Base-by-base conservation (phyloP, 2,329 filamentous ascomycete genomes). In the Didymella arachidicola region DNA sequence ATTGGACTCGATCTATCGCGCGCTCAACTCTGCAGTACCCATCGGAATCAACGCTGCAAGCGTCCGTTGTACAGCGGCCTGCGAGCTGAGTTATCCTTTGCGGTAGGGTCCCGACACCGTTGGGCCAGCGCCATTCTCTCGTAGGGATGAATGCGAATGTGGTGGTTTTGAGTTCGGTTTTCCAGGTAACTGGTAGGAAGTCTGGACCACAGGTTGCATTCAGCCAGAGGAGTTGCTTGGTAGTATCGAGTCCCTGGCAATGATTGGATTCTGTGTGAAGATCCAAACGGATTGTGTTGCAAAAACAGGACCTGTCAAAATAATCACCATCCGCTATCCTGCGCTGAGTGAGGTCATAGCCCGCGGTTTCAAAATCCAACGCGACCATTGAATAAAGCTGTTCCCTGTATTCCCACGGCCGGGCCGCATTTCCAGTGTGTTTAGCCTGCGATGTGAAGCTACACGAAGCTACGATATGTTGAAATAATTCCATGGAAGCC, bases 251-350 rank as follows among this genome's bases (percentile, higher is more conserved):
- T 1, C 52, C 32, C 58, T 47, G 56, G 4, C 22, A 51, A 39
- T 54, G 55, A 63, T 71, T 74, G n/a, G 65, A 61, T 29, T 68
- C 63, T 11, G 50, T 27, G 29, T 57, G 46, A 8, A 29, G 25
- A 39, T 69, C 56, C 29, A 67, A 50, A 47, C 43, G 49, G 47
- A 71, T 71, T 14, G 25, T 27, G 1, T 41, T 14, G 38, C 19
- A 76, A 61, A 77, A 73, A 57, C 73, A 77, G 53, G 51, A 27
- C 59, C 64, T 76, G 49, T 77, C 73, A 47, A 75, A 73, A 57
- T 74, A 75, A 25, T 70, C 53, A 34, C 67, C 69, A 49, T 64
- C 32, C 34, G 16, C 19, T 29, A 73, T 68, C 4, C 16, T 56
- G 14, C 30, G 38, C 12, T 48, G 11, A 25, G 67, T 71, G 25